Percentiles rank a stretch among this genome's conserved stretches.
These are phyloP conservation scores for Cladosporium sp. DNA, from an alignment of 2,329 filamentous ascomycete species.

Conservation along the genomic window DNA sequence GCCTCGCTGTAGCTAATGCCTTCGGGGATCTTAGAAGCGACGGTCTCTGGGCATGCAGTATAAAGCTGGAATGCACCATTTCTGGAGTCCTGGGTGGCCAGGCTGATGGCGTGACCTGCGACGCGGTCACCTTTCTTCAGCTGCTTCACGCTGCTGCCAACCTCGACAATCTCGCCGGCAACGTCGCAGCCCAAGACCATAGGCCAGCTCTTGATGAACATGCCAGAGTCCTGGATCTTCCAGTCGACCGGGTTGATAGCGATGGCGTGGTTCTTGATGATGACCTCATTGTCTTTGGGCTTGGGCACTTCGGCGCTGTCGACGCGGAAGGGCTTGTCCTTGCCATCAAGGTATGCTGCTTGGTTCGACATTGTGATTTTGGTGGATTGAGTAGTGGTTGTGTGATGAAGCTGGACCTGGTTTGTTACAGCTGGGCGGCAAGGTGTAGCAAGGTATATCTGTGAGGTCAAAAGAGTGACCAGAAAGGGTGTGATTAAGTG, in stretches of 20 bases:
- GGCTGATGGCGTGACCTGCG: slow-evolving; percentile 28
- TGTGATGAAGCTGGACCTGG: background rate
- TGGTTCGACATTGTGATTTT: slow-evolving; percentile 26
- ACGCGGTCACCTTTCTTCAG: slow-evolving; percentile 43
- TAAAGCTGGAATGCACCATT: slow-evolving; percentile 41
- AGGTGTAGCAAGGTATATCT: too few relatives aligned
- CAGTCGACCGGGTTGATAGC: slow-evolving; percentile 45
- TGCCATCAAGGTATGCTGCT: slow-evolving; percentile 37
- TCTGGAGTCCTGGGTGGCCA: slow-evolving; percentile 30
- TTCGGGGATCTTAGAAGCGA: slow-evolving; percentile 44
- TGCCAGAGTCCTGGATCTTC: slow-evolving; percentile 40
- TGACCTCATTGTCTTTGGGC: slow-evolving; percentile 37
- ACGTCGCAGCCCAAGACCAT: slow-evolving; percentile 42
- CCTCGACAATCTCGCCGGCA: slow-evolving; percentile 42
- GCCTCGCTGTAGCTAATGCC: slow-evolving; percentile 43
- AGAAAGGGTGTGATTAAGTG: background rate
- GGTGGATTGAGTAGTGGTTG: background rate
- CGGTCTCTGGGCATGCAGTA: slow-evolving; percentile 34
- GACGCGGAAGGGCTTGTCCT: slow-evolving; percentile 32
- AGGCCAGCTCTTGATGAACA: slow-evolving; percentile 40
- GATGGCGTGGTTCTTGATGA: slow-evolving; percentile 41
- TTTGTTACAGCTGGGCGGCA: background rate
- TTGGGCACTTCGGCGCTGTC: slow-evolving; percentile 36
- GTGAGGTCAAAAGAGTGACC: background rate
- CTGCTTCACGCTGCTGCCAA: slow-evolving; percentile 37